Percentiles rank a stretch among this genome's conserved stretches.
Evolutionary conservation across 164 flowering plant species (phyloP).

Genomic region (Taxillus chinensis): DNA sequence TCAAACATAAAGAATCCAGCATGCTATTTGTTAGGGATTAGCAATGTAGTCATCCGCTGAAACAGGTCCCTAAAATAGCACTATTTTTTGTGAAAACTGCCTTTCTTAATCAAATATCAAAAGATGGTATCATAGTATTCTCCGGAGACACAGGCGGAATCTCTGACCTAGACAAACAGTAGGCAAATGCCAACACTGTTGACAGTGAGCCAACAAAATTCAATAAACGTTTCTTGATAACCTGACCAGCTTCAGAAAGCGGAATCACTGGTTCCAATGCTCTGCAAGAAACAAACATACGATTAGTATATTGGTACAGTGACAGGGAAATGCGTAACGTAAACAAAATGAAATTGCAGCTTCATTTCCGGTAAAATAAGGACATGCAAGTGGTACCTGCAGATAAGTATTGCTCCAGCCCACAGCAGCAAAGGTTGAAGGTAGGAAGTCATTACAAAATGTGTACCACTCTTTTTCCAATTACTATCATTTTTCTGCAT

Average conservation of each 20-base stretch:
- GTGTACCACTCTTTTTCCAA: constrained; percentile 76
- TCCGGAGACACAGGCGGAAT: not conserved
- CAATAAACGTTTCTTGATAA: constrained; percentile 71
- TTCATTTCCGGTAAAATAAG: not conserved
- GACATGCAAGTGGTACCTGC: constrained; percentile 48
- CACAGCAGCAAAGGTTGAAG: constrained; percentile 78
- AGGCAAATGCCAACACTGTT: constrained; percentile 80
- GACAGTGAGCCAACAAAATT: constrained; percentile 79
- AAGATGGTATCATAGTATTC: not conserved
- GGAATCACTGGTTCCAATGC: constrained; percentile 70
- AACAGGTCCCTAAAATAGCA: no score
- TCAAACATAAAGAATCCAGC: no score
- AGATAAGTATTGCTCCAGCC: constrained; percentile 73
- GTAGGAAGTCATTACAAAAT: constrained; percentile 54
- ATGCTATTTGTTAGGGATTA: no score
- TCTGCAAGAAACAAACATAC: constrained; percentile 30
- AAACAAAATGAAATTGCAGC: not conserved
- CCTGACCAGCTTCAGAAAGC: constrained; percentile 77
- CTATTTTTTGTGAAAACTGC: no score
- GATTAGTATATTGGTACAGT: constrained; percentile 6
- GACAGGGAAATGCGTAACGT: not conserved
- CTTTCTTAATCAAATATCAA: not conserved
- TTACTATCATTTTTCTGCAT: constrained; percentile 55
- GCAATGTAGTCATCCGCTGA: no score
- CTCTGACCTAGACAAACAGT: constrained; percentile 74